Conservation (phyloP, 202 grass and related monocot genomes). For the Saccharum hybrid region DNA sequence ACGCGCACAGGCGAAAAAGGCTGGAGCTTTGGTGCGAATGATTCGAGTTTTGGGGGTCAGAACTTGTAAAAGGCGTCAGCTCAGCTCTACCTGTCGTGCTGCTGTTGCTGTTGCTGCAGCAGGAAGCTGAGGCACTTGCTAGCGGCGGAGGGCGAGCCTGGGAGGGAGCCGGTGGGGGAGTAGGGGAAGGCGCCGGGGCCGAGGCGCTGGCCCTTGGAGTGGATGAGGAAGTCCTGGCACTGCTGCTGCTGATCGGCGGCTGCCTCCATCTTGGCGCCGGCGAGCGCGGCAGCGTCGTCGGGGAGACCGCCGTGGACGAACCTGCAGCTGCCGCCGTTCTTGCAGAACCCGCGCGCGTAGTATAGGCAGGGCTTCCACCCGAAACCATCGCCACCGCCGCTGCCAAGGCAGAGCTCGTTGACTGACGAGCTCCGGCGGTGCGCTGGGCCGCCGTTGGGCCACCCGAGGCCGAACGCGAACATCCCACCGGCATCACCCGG, state of each 20-base stretch:
- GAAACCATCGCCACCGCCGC: conserved; percentile 47
- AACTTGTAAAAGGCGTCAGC: conserved; percentile 5
- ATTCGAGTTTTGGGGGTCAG: neutral
- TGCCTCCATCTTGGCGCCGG: conserved; percentile 42
- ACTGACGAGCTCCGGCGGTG: conserved; percentile 76
- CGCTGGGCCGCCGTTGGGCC: conserved; percentile 41
- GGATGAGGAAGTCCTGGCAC: conserved; percentile 74
- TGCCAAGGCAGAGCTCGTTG: conserved; percentile 66
- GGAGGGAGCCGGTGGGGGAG: conserved; percentile 74
- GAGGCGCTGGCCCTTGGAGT: conserved; percentile 73
- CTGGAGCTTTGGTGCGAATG: conserved; percentile 28
- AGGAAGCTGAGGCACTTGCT: conserved; percentile 75
- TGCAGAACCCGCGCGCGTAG: conserved; percentile 89
- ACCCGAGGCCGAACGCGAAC: conserved; percentile 48
- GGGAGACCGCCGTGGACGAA: conserved; percentile 75
- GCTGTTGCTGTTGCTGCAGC: conserved; percentile 71
- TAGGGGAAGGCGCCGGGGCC: conserved; percentile 61
- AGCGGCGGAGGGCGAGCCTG: conserved; percentile 67
- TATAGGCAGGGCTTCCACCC: conserved; percentile 90
- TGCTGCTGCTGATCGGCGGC: conserved; percentile 44
- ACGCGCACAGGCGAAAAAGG: conserved; percentile 28
- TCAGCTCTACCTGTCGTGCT: conserved; percentile 67
- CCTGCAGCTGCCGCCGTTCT: conserved; percentile 75
- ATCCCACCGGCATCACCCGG: conserved; percentile 29
- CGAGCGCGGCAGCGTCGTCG: conserved; percentile 46